Conservation (phyloP, 257 asterid genomes). For the Petunia axillaris region DNA sequence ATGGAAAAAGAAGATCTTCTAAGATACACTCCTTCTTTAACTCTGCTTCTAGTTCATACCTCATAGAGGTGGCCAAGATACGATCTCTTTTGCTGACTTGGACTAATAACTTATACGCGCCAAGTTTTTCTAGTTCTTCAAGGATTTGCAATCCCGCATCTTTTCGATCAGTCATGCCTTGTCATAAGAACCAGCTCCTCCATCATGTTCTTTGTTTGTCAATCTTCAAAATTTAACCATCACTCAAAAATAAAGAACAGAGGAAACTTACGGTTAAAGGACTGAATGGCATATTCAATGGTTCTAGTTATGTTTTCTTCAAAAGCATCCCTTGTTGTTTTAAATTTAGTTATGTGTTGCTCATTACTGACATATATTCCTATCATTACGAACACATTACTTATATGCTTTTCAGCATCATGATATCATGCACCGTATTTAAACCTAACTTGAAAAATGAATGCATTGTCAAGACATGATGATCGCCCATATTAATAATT, state of each 20-base stretch:
- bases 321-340: slow-evolving; percentile 54
- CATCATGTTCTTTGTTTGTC: too few species aligned
- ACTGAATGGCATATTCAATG: slow-evolving; percentile 49
- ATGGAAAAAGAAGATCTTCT: too few species aligned
- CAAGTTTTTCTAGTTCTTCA: too few species aligned
- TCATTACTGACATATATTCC: slow-evolving; percentile 57
- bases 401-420: slow-evolving; percentile 7
- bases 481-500: slow-evolving; percentile 55
- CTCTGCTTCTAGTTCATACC: too few species aligned
- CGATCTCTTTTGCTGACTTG: too few species aligned
- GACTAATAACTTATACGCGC: too few species aligned
- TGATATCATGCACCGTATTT: slow-evolving; percentile 10
- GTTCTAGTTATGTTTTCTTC: slow-evolving; percentile 60
- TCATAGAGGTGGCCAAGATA: too few species aligned
- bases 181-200: too few species aligned
- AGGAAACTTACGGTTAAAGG: slow-evolving; percentile 53
- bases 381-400: slow-evolving; percentile 33
- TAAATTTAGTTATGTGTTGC: slow-evolving; percentile 63
- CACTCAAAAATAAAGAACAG: background rate
- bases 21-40: too few species aligned
- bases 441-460: slow-evolving; percentile 60
- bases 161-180: too few species aligned
- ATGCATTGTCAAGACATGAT: slow-evolving; percentile 52
- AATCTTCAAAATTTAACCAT: too few species aligned
- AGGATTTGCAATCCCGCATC: too few species aligned